These are phyloP conservation scores for Cercophora scortea DNA, from an alignment of 495 filamentous ascomycete genomes.

Conservation along the genomic window DNA sequence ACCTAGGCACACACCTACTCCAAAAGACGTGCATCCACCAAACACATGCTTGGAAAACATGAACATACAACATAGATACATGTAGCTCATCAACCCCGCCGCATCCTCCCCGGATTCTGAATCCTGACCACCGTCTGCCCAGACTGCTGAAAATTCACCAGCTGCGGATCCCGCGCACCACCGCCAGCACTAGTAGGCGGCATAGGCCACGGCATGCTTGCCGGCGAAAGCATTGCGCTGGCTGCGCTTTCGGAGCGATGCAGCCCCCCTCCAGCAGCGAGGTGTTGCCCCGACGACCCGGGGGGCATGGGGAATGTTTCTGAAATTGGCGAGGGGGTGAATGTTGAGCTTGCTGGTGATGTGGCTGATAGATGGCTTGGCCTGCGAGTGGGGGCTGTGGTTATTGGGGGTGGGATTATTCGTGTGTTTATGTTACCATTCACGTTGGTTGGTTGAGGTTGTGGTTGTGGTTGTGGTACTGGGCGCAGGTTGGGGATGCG, in stretches of 20 bases:
- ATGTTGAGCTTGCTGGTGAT: not conserved
- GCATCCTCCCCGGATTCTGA: not conserved
- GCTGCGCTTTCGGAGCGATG: not conserved
- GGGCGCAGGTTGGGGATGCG: not conserved
- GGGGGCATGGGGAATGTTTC: not conserved
- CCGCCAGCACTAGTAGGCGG: not conserved
- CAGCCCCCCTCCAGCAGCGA: not conserved
- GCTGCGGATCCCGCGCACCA: not conserved
- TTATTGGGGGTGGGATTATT: too few relatives aligned
- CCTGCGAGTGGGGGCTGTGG: not conserved
- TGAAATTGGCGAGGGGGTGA: not conserved
- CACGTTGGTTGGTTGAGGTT: not conserved
- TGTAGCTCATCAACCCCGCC: not conserved
- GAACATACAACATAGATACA: too few relatives aligned
- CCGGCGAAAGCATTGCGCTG: not conserved
- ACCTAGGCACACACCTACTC: too few relatives aligned
- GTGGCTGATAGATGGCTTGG: not conserved
- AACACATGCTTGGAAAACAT: too few relatives aligned
- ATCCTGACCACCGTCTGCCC: not conserved
- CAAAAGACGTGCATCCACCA: too few relatives aligned
- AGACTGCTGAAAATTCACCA: not conserved
- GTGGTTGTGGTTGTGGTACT: not conserved
- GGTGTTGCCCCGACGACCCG: not conserved
- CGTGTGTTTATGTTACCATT: too few relatives aligned
- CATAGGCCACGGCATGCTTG: not conserved